These are phyloP conservation scores for Jacaranda mimosifolia DNA, from an alignment of 257 asterid genomes.

Conservation along the genomic window DNA sequence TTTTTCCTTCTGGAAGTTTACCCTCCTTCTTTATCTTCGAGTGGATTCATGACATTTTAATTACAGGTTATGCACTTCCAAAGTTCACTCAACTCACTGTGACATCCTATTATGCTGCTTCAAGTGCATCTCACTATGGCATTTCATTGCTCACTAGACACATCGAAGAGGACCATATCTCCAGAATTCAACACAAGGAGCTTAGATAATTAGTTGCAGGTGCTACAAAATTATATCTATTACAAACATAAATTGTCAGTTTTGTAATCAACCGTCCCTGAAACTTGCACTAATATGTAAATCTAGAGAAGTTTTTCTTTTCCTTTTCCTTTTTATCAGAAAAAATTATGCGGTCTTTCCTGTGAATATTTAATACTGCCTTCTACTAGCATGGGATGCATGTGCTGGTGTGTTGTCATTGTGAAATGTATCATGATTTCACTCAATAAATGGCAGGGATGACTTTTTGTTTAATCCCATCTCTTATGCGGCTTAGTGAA, in stretches of 20 bases:
- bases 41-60: not conserved
- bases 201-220: conserved; percentile 58
- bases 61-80: conserved; percentile 83
- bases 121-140: conserved; percentile 84
- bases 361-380: conserved; percentile 1
- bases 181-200: conserved; percentile 57
- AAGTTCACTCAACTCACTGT: conserved; percentile 77
- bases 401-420: conserved; percentile 1
- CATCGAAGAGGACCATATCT: conserved; percentile 62
- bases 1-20: not conserved
- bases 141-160: conserved; percentile 80
- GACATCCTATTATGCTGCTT: conserved; percentile 82
- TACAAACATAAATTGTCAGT: conserved; percentile 17
- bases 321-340: not conserved
- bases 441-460: not conserved
- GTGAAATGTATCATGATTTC: not conserved
- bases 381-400: conserved; percentile 4
- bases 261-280: conserved; percentile 34
- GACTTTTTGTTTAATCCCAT: not conserved
- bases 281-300: conserved; percentile 28
- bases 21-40: not conserved
- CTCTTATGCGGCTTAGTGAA: not conserved
- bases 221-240: conserved; percentile 38
- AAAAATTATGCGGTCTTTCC: not conserved
- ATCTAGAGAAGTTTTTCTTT: not conserved